Evolutionary conservation across 1,284 basidiomycete genomes (phyloP).

Genomic region (Somion occarium): DNA sequence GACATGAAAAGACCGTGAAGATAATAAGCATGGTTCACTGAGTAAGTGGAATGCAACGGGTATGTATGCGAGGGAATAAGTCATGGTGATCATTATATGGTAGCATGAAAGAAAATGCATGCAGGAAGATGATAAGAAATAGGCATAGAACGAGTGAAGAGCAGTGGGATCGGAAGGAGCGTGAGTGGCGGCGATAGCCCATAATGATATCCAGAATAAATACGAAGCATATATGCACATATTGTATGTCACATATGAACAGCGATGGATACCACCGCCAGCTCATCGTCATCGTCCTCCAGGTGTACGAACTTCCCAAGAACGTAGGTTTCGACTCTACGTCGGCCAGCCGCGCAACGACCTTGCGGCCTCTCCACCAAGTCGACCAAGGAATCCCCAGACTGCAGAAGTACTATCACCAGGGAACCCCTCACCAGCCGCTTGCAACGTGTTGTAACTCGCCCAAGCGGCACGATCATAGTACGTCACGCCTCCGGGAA

Average conservation of each 20-base stretch:
- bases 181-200: not conserved
- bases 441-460: constrained; percentile 68
- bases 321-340: constrained; percentile 21
- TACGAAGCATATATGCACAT: not conserved
- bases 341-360: constrained; percentile 72
- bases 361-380: constrained; percentile 66
- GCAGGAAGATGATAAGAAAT: not conserved
- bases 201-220: not conserved
- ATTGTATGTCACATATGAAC: not conserved
- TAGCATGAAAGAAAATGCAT: not conserved
- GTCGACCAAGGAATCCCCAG: constrained; percentile 58
- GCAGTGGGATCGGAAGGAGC: not conserved
- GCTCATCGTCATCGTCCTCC: not conserved
- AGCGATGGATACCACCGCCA: constrained; percentile 1
- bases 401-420: constrained; percentile 42
- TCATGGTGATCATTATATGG: not conserved
- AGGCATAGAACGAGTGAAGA: not conserved
- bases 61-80: not conserved
- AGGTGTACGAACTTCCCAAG: not conserved
- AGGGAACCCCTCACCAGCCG: constrained; percentile 61
- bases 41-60: not conserved
- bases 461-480: constrained; percentile 77
- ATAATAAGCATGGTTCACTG: not conserved
- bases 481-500: constrained; percentile 65
- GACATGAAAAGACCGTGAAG: not conserved